Percentiles rank a stretch among this genome's conserved stretches.
phyloP scores from a whole-genome alignment of 106 monocot genomes.

The Dendrobium nobile region DNA sequence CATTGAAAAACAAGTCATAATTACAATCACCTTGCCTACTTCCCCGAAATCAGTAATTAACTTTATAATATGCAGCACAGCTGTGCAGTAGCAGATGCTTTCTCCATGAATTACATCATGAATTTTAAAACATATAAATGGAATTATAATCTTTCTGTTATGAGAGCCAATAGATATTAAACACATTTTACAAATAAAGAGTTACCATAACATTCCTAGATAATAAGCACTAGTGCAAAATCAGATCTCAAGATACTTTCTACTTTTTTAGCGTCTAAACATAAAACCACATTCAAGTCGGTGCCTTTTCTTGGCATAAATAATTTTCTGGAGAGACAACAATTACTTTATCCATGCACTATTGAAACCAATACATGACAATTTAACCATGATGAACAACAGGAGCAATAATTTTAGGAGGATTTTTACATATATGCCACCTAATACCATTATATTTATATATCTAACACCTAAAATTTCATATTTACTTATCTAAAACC shows the following conservation, averaged over 20 bases:
- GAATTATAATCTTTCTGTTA: background rate
- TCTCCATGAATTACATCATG: background rate
- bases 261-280: background rate
- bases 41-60: background rate
- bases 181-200: background rate
- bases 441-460: no score
- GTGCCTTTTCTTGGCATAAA: background rate
- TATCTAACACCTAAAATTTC: no score
- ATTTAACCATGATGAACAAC: background rate
- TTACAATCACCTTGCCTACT: background rate
- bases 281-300: background rate
- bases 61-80: background rate
- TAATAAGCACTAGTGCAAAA: background rate
- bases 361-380: background rate
- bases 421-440: no score
- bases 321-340: background rate
- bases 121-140: background rate
- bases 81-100: background rate
- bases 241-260: background rate
- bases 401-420: no score
- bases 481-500: no score
- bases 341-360: background rate
- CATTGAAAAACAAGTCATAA: no score
- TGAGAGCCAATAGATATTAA: background rate
- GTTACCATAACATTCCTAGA: background rate